phyloP scores from a whole-genome alignment of 2,329 filamentous ascomycete species.

The Colletotrichum sp. region DNA sequence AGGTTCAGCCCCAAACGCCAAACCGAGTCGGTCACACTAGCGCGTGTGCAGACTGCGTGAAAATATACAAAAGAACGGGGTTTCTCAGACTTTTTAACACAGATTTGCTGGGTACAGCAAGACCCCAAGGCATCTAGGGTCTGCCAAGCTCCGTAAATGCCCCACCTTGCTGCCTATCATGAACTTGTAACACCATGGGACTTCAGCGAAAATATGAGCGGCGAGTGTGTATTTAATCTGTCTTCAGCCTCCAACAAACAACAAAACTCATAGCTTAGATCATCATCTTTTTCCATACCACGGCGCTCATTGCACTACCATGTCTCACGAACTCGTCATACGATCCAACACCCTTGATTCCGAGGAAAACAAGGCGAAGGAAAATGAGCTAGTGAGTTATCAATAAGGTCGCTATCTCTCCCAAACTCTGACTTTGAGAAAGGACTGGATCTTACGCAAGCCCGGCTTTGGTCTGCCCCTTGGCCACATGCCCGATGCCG shows the following conservation, averaged over 20 bases:
- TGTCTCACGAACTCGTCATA: neutral
- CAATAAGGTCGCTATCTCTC: neutral
- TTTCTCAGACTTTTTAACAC: neutral
- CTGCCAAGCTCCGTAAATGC: neutral
- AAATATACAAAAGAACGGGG: neutral
- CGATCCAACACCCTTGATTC: neutral
- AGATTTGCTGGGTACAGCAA: neutral
- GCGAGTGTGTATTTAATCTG: neutral
- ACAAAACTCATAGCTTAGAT: neutral
- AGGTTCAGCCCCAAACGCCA: neutral
- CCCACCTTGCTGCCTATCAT: neutral
- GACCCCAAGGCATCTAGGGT: neutral
- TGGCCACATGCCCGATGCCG: neutral
- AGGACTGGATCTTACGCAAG: neutral
- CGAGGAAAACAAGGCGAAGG: neutral
- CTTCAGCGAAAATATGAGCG: neutral
- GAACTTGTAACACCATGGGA: neutral
- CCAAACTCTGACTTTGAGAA: neutral
- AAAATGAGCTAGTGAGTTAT: neutral
- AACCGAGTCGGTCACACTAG: neutral
- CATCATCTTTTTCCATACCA: neutral
- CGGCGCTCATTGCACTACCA: neutral
- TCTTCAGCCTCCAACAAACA: neutral
- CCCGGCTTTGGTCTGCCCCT: neutral
- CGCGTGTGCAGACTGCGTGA: neutral